Evolutionary conservation across 495 filamentous ascomycete species (phyloP), one percentile per base, ranked within the genome.

Genomic region (Darksidea phi): DNA sequence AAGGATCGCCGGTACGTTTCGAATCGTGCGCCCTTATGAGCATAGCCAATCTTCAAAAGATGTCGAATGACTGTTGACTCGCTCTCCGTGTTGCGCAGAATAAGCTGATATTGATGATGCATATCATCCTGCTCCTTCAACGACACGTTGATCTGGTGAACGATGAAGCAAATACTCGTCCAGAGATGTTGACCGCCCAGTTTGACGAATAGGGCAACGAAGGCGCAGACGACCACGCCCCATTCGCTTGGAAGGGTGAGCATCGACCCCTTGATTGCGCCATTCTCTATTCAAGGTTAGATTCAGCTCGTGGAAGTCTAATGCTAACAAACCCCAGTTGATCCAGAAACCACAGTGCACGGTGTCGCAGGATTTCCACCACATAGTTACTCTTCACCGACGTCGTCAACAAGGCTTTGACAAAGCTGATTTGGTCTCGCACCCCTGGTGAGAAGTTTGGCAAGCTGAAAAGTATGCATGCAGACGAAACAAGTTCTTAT

Each of bases 151-250:
- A 47, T 6, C 23, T 59, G 54, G 47, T 58, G 54, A 21, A 58
- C 25, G 47, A 28, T 15, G 21, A 64, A 64, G 48, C 51, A 64
- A 1, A 64, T n/a, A 1, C 45, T 48, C 11, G 21, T 24, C 61
- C 61, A 64, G 13, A 64, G 61, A 26, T 59, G n/a, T 1, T 49
- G 38, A 18, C 50, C 57, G 3, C 18, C 55, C 4, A 64, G 15
- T 25, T 59, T 57, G 24, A 64, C 48, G 21, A 64, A 58, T 2
- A 64, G 25, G 26, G 61, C 54, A 17, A 64, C 7, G 21, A 64
- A 64, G 4, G 46, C 54, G 23, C 18, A n/a, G 6, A 64, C n/a
- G 17, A 64, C 48, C 1, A 64, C 23, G 10, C 18, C 61, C 48
- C 54, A 57, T 15, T 52, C 13, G 2, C 6, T 48, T 1, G 61